These are phyloP conservation scores for Brassica carinata DNA, from an alignment of 345 rosid genomes.

Conservation along the genomic window DNA sequence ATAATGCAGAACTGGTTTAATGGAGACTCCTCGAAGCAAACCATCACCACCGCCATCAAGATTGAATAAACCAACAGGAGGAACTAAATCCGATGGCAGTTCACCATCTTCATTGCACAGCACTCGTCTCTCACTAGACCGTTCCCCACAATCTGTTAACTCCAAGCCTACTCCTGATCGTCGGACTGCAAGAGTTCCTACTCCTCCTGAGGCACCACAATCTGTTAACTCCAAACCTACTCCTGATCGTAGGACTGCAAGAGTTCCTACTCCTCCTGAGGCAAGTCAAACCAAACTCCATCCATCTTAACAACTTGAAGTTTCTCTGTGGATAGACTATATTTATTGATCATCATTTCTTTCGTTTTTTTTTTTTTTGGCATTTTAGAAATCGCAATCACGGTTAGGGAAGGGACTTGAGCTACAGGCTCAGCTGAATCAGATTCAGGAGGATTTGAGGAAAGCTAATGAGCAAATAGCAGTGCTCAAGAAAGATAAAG, in stretches of 20 bases:
- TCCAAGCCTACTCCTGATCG: slow-evolving; percentile 73
- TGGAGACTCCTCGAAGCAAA: slow-evolving; percentile 82
- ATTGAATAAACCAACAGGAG: slow-evolving; percentile 54
- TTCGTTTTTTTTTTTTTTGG: neutral
- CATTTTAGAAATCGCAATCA: slow-evolving; percentile 58
- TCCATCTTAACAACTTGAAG: neutral
- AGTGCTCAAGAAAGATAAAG: slow-evolving; percentile 76
- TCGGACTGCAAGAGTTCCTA: slow-evolving; percentile 58
- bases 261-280: slow-evolving; percentile 64
- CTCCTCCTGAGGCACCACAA: slow-evolving; percentile 65
- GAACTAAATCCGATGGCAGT: slow-evolving; percentile 61
- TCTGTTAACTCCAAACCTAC: slow-evolving; percentile 43
- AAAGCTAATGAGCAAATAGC: slow-evolving; percentile 72
- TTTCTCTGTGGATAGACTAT: neutral
- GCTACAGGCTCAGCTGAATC: slow-evolving; percentile 65
- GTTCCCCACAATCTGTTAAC: slow-evolving; percentile 63
- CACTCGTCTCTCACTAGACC: slow-evolving; percentile 68
- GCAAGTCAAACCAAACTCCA: slow-evolving; percentile 45
- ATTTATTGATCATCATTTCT: slow-evolving; percentile 1
- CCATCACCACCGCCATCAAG: slow-evolving; percentile 67
- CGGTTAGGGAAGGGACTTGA: slow-evolving; percentile 65
- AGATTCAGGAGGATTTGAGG: slow-evolving; percentile 73
- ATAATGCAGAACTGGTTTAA: slow-evolving; percentile 60
- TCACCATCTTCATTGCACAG: slow-evolving; percentile 59
- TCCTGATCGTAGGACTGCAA: slow-evolving; percentile 63